Conservation (phyloP, 305 asterid species). For the Fraxinus latifolia region DNA sequence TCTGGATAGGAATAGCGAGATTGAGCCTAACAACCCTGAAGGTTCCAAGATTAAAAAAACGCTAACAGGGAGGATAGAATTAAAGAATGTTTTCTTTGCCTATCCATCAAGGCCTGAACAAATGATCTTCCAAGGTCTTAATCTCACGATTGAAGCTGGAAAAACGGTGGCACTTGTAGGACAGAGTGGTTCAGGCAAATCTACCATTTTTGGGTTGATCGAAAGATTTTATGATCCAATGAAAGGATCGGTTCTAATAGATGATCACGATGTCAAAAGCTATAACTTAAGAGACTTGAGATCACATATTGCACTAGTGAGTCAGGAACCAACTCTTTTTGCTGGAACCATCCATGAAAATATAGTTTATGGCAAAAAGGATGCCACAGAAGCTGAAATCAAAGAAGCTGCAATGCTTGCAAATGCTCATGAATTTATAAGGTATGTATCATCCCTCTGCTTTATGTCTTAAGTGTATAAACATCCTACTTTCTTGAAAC, state of each 20-base stretch:
- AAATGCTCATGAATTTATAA: conserved; percentile 74
- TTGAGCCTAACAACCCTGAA: conserved; percentile 44
- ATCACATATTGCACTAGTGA: conserved; percentile 69
- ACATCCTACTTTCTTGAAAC: not conserved
- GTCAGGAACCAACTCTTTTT: conserved; percentile 75
- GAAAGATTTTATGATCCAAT: conserved; percentile 79
- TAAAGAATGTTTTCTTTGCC: conserved; percentile 44
- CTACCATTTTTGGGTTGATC: conserved; percentile 58
- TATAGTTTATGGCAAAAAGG: conserved; percentile 51
- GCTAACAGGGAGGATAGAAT: conserved; percentile 44
- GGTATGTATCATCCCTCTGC: conserved; percentile 30
- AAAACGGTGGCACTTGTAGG: conserved; percentile 66
- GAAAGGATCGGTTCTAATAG: conserved; percentile 51
- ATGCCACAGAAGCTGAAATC: conserved; percentile 59
- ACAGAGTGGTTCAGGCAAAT: conserved; percentile 79
- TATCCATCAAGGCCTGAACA: conserved; percentile 74
- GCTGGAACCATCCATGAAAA: conserved; percentile 62
- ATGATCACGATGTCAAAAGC: conserved; percentile 48
- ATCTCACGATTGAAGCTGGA: conserved; percentile 57
- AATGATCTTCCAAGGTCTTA: conserved; percentile 58
- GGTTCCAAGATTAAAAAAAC: conserved; percentile 30
- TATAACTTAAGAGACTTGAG: conserved; percentile 60
- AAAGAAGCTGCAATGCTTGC: conserved; percentile 58
- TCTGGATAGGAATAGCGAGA: conserved; percentile 49
- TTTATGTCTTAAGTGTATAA: not conserved